phyloP scores from a whole-genome alignment of 306 rosid genomes.

The Glycyrrhiza uralensis region DNA sequence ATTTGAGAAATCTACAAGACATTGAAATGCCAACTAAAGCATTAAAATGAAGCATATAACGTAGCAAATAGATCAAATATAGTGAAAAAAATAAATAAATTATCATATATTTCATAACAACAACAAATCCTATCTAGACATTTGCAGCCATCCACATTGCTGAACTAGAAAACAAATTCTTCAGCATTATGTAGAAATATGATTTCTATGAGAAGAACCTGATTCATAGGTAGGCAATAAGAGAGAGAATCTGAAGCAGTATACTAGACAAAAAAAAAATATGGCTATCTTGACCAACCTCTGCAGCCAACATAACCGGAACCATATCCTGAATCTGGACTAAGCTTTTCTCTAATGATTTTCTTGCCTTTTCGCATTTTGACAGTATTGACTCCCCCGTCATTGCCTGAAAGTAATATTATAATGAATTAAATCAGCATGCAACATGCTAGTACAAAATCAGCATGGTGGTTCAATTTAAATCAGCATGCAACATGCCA shows the following conservation, averaged over 20 bases:
- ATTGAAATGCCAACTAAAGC: slow-evolving; percentile 28
- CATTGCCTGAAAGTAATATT: slow-evolving; percentile 52
- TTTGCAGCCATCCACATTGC: background rate
- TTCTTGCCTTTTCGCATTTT: slow-evolving; percentile 53
- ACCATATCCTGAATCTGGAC: slow-evolving; percentile 55
- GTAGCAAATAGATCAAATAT: background rate
- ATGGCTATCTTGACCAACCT: slow-evolving; percentile 53
- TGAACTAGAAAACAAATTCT: slow-evolving; percentile 17
- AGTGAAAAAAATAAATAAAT: background rate
- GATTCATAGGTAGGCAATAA: background rate
- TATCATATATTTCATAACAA: background rate
- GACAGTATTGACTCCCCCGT: slow-evolving; percentile 59
- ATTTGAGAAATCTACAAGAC: slow-evolving; percentile 70
- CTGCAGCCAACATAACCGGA: slow-evolving; percentile 58
- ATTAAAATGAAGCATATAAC: slow-evolving; percentile 10
- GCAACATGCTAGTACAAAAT: background rate
- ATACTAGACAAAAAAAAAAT: background rate
- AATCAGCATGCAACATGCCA: slow-evolving; percentile 2
- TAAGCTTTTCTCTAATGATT: slow-evolving; percentile 57
- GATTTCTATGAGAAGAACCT: background rate
- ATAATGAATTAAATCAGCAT: slow-evolving; percentile 7
- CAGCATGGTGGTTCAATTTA: background rate
- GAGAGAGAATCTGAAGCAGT: background rate
- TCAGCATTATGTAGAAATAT: background rate
- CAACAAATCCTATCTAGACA: background rate